Conservation (phyloP, 495 filamentous ascomycete genomes). For the Podospora pseudopauciseta region DNA sequence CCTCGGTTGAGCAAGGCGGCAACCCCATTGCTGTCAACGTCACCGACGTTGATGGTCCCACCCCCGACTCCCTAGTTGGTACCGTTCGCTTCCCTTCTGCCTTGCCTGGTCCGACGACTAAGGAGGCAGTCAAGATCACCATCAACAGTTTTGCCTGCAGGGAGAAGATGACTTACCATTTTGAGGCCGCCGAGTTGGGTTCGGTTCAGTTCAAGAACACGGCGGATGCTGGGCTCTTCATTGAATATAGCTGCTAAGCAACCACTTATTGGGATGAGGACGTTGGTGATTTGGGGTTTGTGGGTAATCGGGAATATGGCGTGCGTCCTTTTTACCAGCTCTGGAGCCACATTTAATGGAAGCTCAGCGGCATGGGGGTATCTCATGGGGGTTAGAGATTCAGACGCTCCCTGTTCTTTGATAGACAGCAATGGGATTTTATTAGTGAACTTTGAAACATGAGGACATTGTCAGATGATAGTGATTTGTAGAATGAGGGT, state of each 20-base stretch:
- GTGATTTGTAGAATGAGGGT: too few relatives aligned
- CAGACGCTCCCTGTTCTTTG: too few relatives aligned
- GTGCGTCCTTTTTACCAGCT: too few relatives aligned
- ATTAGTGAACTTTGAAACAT: too few relatives aligned
- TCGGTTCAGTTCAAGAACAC: slow-evolving; percentile 15
- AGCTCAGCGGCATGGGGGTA: too few relatives aligned
- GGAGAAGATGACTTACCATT: slow-evolving; percentile 22
- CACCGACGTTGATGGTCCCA: slow-evolving; percentile 28
- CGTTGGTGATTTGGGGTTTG: too few relatives aligned
- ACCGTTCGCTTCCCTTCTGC: slow-evolving; percentile 21
- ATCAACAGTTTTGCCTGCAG: slow-evolving; percentile 38
- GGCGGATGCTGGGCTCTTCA: not conserved
- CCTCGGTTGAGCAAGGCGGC: slow-evolving; percentile 7
- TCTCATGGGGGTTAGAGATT: too few relatives aligned
- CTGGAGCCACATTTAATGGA: too few relatives aligned
- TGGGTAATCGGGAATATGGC: too few relatives aligned
- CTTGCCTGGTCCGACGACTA: not conserved
- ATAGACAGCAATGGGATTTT: too few relatives aligned
- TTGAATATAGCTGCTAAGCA: slow-evolving; percentile 3
- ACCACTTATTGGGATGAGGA: not conserved
- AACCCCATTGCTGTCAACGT: slow-evolving; percentile 30
- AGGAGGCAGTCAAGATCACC: slow-evolving; percentile 5
- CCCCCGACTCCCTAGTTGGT: slow-evolving; percentile 31
- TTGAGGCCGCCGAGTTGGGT: slow-evolving; percentile 31
- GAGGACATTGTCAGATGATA: too few relatives aligned